Evolutionary conservation across 495 filamentous ascomycete genomes (phyloP).

Genomic region (Penicillium goetzii): DNA sequence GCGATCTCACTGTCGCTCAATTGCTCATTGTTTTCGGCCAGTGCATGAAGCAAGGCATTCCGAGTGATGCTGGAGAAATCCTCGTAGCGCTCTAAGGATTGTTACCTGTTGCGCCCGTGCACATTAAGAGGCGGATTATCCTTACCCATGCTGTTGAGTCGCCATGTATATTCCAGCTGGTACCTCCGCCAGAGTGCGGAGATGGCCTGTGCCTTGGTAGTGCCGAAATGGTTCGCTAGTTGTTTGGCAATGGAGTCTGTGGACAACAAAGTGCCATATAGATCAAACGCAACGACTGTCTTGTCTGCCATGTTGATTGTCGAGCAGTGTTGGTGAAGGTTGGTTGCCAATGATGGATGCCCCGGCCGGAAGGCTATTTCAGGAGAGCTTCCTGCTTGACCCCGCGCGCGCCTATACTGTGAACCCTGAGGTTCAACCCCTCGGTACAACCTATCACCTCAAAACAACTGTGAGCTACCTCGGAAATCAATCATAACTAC

Average conservation of each 20-base stretch:
- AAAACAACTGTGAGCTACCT: background rate
- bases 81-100: conserved; percentile 57
- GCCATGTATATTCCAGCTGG: conserved; percentile 84
- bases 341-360: background rate
- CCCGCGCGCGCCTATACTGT: background rate
- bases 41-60: conserved; percentile 65
- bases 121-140: background rate
- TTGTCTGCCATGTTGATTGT: conserved; percentile 22
- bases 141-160: conserved; percentile 78
- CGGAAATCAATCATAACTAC: background rate
- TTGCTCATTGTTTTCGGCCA: conserved; percentile 54
- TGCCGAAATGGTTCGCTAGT: conserved; percentile 53
- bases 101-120: background rate
- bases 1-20: conserved; percentile 48
- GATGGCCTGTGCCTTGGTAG: conserved; percentile 58
- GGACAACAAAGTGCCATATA: conserved; percentile 75
- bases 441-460: background rate
- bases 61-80: conserved; percentile 68
- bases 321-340: background rate
- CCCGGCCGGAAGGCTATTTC: background rate
- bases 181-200: conserved; percentile 61
- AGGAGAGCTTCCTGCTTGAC: background rate
- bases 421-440: background rate
- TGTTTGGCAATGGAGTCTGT: conserved; percentile 66
- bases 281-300: conserved; percentile 69